Evolutionary conservation across 2,329 filamentous ascomycete genomes (phyloP).

Genomic region (Fusarium penzigii): DNA sequence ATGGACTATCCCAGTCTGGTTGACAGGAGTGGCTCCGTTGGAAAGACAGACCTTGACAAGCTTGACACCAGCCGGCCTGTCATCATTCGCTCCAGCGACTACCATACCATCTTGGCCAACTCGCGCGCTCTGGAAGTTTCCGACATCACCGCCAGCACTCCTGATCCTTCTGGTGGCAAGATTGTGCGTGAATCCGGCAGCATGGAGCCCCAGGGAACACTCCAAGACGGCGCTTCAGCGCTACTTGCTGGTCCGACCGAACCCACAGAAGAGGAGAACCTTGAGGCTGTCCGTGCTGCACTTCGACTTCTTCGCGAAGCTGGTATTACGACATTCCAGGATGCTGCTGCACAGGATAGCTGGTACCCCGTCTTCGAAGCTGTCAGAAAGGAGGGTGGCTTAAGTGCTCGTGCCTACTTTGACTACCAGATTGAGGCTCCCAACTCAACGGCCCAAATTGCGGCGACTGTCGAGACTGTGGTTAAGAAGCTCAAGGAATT

Average conservation of each 20-base stretch:
- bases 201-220: constrained; percentile 26
- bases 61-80: constrained; percentile 24
- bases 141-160: constrained; percentile 19
- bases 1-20: constrained; percentile 27
- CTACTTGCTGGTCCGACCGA: constrained; percentile 23
- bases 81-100: constrained; percentile 27
- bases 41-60: constrained; percentile 22
- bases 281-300: constrained; percentile 23
- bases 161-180: constrained; percentile 24
- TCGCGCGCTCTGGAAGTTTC: constrained; percentile 26
- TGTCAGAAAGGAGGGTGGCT: constrained; percentile 21
- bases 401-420: constrained; percentile 28
- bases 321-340: constrained; percentile 31
- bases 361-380: constrained; percentile 19
- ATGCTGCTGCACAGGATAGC: constrained; percentile 16
- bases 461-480: constrained; percentile 13
- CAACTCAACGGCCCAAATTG: constrained; percentile 8
- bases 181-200: constrained; percentile 27
- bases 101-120: constrained; percentile 26
- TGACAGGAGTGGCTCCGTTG: constrained; percentile 19
- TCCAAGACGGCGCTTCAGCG: constrained; percentile 22
- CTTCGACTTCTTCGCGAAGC: constrained; percentile 29
- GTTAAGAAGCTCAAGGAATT: constrained; percentile 5
- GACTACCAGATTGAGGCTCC: constrained; percentile 30
- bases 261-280: constrained; percentile 20